Conservation (phyloP, 2,329 filamentous ascomycete species). For the Chaetomiaceae sp. region DNA sequence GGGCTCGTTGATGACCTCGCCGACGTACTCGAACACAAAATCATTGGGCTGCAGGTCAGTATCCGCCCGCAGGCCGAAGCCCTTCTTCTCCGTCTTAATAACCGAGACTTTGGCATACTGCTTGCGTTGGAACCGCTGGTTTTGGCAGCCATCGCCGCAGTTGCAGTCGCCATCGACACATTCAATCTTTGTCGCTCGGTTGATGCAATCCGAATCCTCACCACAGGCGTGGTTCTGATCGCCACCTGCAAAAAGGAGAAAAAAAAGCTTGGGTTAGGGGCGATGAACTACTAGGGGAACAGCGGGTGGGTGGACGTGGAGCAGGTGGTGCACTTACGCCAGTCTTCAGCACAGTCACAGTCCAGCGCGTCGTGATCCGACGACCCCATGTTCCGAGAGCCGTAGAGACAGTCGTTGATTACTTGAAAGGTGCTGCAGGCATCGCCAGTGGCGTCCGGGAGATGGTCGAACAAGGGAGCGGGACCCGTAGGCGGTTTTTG, state of each 20-base stretch:
- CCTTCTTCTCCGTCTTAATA: constrained; percentile 97
- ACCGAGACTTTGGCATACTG: constrained; percentile 88
- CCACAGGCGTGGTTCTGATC: constrained; percentile 78
- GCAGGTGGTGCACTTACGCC: constrained; percentile 62
- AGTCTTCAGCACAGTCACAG: constrained; percentile 92
- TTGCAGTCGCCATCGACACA: constrained; percentile 77
- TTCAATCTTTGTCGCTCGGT: constrained; percentile 96
- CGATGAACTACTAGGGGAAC: constrained; percentile 7
- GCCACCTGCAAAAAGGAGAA: constrained; percentile 39
- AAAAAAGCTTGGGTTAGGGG: constrained; percentile 14
- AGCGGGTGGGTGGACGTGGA: constrained; percentile 7
- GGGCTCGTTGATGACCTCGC: constrained; percentile 92
- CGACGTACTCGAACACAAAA: constrained; percentile 97
- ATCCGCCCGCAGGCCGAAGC: constrained; percentile 83
- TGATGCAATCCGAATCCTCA: constrained; percentile 97
- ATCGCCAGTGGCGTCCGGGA: constrained; percentile 72
- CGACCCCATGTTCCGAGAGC: constrained; percentile 81
- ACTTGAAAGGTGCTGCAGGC: constrained; percentile 72
- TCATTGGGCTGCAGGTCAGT: constrained; percentile 70
- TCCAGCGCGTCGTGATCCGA: constrained; percentile 88
- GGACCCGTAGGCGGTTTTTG: constrained; percentile 58
- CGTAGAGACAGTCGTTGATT: constrained; percentile 82
- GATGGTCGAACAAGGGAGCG: constrained; percentile 56
- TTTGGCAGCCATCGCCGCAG: constrained; percentile 83
- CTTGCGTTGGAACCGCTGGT: constrained; percentile 87